Base-by-base conservation (phyloP, 352 stramenopile species). In the Phytophthora palmivora region DNA sequence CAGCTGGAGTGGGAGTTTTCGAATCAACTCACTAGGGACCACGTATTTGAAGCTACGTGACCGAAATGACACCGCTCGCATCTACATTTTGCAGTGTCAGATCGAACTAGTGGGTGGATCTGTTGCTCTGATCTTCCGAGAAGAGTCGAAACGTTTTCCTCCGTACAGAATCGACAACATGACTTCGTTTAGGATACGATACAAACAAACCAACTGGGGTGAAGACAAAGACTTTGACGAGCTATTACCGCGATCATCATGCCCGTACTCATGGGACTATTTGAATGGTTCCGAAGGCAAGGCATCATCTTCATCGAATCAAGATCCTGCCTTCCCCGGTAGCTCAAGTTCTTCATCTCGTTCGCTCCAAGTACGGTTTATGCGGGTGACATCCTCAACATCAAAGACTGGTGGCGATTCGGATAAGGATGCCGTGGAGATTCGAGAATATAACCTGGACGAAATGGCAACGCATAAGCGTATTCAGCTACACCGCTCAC, bases 91-190 rank as follows among this genome's bases (percentile, higher is more conserved):
- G 42, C 84, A 94, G 62, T 95, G 88, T 30, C 85, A 94, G 51
- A 89, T 95, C 39, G 87, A 96, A 38, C 79, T 95, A 60, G 70
- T 96, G 19, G 89, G 89, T 5, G 88, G 87, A 1, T 96, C 88
- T 9, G 86, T 96, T 50, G 87, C 88, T 11, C 61, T 94, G 30
- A 77, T 95, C 10, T 96, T 97, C 45, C 76, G 84, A 18, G 84
- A 93, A 71, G 88, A 96, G 63, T 96, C 84, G 15, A 87, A 77
- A 37, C 82, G 87, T 4, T 97, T 94, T 48, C 90, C 87, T 18
- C 90, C 88, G 12, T 97, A 97, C 59, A 81, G 90, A 45, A 96
- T 97, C 45, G 89, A 96, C 60, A 97, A 97, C 71, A 93, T 94
- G 78, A 96, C 89, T 19, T 95, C 87, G 15, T 95, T 94, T 64